These are phyloP conservation scores for Trifolium fragiferum DNA, from an alignment of 306 rosid genomes.

Conservation along the genomic window DNA sequence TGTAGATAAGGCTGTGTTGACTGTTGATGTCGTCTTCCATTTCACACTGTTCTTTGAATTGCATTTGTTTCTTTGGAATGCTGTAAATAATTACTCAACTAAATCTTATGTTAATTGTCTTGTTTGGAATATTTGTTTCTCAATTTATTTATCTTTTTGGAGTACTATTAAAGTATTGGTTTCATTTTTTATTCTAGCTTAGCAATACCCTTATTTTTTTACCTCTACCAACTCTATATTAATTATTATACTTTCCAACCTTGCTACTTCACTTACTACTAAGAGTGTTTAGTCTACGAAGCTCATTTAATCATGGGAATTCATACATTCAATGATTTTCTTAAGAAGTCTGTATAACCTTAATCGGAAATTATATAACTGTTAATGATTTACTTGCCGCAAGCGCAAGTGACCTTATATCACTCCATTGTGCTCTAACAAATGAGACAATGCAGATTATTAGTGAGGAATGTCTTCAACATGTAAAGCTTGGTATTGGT, in stretches of 20 bases:
- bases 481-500: conserved; percentile 92
- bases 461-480: conserved; percentile 91
- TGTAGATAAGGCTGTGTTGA: neutral
- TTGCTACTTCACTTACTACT: neutral
- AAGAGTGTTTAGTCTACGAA: neutral
- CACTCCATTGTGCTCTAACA: conserved; percentile 92
- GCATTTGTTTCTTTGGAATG: conserved; percentile 11
- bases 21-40: conserved; percentile 7
- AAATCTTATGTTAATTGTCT: neutral
- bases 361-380: conserved; percentile 42
- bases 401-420: conserved; percentile 91
- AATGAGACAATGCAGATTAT: conserved; percentile 91
- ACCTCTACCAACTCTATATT: neutral
- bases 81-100: neutral
- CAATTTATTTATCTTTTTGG: neutral
- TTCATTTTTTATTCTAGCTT: neutral
- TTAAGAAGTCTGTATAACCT: neutral
- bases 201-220: neutral
- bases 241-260: neutral
- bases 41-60: conserved; percentile 24
- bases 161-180: neutral
- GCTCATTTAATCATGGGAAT: too few species aligned
- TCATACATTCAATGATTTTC: neutral
- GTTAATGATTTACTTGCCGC: conserved; percentile 97
- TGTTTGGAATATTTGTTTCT: neutral